phyloP scores from a whole-genome alignment of 2,329 filamentous ascomycete species.

The Epichloe hybrida region DNA sequence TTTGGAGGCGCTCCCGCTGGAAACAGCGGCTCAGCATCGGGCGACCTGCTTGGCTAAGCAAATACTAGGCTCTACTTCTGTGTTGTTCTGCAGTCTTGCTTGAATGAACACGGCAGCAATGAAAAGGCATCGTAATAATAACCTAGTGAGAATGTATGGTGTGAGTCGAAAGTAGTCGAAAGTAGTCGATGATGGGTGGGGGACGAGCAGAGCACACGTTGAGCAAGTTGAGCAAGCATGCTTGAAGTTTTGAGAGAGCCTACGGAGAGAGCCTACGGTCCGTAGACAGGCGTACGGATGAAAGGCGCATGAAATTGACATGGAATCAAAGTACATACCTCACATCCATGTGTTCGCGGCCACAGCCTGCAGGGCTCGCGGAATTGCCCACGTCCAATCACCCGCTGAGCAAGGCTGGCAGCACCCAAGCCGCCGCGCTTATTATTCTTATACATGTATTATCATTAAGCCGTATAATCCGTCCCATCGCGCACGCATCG shows the following conservation, averaged over 20 bases:
- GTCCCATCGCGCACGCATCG: no score
- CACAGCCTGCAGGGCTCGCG: no score
- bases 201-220: not conserved
- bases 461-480: not conserved
- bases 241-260: constrained; percentile 16
- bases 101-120: not conserved
- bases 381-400: not conserved
- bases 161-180: not conserved
- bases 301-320: constrained; percentile 22
- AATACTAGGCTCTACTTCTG: not conserved
- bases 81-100: not conserved
- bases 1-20: constrained; percentile 13
- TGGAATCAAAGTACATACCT: constrained; percentile 14
- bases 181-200: not conserved
- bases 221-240: constrained; percentile 8
- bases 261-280: not conserved
- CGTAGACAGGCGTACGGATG: constrained; percentile 24
- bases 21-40: constrained; percentile 26
- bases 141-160: no score
- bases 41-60: constrained; percentile 34
- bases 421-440: not conserved
- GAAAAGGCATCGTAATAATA: not conserved
- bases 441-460: not conserved
- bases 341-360: no score
- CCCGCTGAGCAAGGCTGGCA: not conserved